phyloP scores from a whole-genome alignment of 257 asterid genomes.

The Solanum chiquidenum region DNA sequence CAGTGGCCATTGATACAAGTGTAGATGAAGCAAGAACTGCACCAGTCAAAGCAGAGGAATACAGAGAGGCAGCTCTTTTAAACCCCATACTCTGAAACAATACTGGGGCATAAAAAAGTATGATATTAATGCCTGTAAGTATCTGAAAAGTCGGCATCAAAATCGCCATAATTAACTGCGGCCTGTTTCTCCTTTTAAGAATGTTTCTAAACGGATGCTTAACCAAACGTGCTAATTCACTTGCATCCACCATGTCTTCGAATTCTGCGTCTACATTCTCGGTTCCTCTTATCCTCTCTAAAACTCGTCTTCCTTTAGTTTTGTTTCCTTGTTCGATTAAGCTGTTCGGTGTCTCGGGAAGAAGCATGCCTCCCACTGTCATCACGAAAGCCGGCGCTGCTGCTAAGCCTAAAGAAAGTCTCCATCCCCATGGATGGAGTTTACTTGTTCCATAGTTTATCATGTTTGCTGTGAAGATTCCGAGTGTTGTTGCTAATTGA shows the following conservation, averaged over 20 bases:
- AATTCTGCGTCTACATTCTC: conserved; percentile 54
- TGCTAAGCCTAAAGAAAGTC: conserved; percentile 79
- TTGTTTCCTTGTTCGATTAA: conserved; percentile 47
- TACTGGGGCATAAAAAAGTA: conserved; percentile 80
- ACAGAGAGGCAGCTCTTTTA: conserved; percentile 43
- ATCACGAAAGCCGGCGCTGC: conserved; percentile 58
- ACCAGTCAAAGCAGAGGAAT: conserved; percentile 74
- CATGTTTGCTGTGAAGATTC: conserved; percentile 87
- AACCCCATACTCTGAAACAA: conserved; percentile 77
- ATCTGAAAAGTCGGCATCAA: conserved; percentile 78
- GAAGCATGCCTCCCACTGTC: conserved; percentile 60
- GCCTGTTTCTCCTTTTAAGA: conserved; percentile 45
- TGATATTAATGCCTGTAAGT: conserved; percentile 73
- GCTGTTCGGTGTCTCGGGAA: conserved; percentile 87
- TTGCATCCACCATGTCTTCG: conserved; percentile 65
- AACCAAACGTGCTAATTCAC: conserved; percentile 50
- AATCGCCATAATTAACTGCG: conserved; percentile 67
- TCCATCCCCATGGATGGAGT: conserved; percentile 80
- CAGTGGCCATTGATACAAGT: conserved; percentile 53
- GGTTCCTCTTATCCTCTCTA: conserved; percentile 67
- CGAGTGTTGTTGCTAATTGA: conserved; percentile 75
- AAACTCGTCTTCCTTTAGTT: conserved; percentile 32
- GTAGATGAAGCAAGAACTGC: conserved; percentile 73
- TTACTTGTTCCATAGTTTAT: conserved; percentile 61
- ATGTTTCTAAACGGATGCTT: conserved; percentile 71